A percentile compares a stretch with the other conserved stretches of the same genome.
Conservation (phyloP, 1,284 basidiomycete genomes). For the Melanopsichium pennsylvanicum region DNA sequence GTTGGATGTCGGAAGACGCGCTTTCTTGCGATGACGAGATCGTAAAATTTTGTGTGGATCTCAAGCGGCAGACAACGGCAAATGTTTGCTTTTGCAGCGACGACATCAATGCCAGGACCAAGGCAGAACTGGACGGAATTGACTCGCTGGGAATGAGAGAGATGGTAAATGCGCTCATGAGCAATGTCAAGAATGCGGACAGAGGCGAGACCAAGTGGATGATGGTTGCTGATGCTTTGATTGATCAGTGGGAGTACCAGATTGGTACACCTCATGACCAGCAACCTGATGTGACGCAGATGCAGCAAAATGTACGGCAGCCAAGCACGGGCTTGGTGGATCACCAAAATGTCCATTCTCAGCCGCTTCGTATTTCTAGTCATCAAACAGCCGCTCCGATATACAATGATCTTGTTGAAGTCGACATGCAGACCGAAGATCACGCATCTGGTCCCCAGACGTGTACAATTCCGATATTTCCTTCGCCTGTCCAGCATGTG, state of each 20-base stretch:
- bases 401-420: constrained; percentile 7
- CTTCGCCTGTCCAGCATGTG: not conserved
- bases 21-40: constrained; percentile 37
- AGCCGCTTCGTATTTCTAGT: no score
- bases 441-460: not conserved
- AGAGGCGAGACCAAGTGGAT: constrained; percentile 22
- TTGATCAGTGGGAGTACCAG: constrained; percentile 48
- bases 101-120: constrained; percentile 47
- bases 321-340: no score
- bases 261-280: not conserved
- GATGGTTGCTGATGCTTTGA: constrained; percentile 26
- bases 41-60: constrained; percentile 32
- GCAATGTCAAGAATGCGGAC: constrained; percentile 9
- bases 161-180: constrained; percentile 18
- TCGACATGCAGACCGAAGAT: constrained; percentile 32
- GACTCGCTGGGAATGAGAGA: constrained; percentile 37
- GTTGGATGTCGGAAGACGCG: constrained; percentile 4
- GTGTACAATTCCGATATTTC: not conserved
- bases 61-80: constrained; percentile 15
- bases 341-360: no score
- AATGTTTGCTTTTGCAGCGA: constrained; percentile 39
- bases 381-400: no score
- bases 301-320: not conserved
- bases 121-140: constrained; percentile 35
- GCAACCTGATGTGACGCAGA: not conserved